phyloP scores from a whole-genome alignment of 164 flowering plant species.

The Sedum album region DNA sequence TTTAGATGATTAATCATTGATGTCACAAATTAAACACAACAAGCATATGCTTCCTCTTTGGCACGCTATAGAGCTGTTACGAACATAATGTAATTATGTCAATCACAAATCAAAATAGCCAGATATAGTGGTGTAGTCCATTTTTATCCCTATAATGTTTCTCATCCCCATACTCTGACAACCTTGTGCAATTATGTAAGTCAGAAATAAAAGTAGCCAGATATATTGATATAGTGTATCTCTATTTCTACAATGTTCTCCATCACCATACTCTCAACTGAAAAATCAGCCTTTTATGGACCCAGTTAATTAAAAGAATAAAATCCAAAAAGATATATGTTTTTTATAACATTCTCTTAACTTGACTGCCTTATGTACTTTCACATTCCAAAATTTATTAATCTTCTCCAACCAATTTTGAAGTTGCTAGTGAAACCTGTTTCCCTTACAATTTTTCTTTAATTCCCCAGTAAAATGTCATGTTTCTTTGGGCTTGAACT shows the following conservation, averaged over 20 bases:
- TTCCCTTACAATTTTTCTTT: not conserved
- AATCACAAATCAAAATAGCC: not conserved
- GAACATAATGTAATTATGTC: not conserved
- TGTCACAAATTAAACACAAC: not conserved
- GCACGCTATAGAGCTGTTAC: not conserved
- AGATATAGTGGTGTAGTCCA: too few relatives aligned
- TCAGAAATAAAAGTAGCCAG: not conserved
- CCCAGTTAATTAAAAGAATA: not conserved
- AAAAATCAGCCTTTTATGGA: not conserved
- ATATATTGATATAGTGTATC: too few relatives aligned
- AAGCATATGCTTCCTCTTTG: not conserved
- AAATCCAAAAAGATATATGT: not conserved
- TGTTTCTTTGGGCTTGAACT: not conserved
- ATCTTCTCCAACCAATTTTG: not conserved
- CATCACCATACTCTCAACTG: not conserved
- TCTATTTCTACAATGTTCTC: not conserved
- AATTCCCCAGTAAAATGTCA: not conserved
- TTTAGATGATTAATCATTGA: not conserved
- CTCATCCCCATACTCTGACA: too few relatives aligned
- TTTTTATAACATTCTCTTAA: not conserved
- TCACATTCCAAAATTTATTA: not conserved
- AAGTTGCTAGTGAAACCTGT: not conserved
- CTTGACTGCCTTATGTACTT: not conserved
- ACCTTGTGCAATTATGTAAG: not conserved
- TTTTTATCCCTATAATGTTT: too few relatives aligned